A percentile compares a stretch with the other conserved stretches of the same genome.
These are phyloP conservation scores for Galerina sulciceps DNA, from an alignment of 768 basidiomycete species.

Conservation along the genomic window DNA sequence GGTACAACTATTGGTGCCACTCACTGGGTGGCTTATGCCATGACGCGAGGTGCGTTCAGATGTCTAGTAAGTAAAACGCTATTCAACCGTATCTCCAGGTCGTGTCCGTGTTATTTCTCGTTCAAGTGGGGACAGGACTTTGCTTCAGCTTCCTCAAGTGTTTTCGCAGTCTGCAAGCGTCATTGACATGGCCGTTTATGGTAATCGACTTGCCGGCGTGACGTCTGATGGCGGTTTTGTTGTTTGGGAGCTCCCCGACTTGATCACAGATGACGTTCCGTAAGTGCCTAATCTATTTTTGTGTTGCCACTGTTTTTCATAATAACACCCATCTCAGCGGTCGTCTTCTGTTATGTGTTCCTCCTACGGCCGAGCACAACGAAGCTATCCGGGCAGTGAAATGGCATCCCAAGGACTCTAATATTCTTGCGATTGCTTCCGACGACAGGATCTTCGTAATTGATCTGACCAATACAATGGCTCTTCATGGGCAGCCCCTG, in stretches of 20 bases:
- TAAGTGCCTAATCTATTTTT: slow-evolving; percentile 41
- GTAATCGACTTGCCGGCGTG: slow-evolving; percentile 82
- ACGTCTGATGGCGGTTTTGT: slow-evolving; percentile 90
- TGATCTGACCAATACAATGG: slow-evolving; percentile 67
- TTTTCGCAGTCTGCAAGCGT: slow-evolving; percentile 70
- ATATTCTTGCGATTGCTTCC: slow-evolving; percentile 83
- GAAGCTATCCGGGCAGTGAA: slow-evolving; percentile 81
- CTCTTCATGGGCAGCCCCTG: slow-evolving; percentile 67
- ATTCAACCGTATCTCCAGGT: slow-evolving; percentile 38
- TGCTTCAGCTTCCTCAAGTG: slow-evolving; percentile 72
- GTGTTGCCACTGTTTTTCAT: slow-evolving; percentile 2
- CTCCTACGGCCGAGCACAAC: slow-evolving; percentile 60
- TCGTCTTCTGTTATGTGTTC: slow-evolving; percentile 67
- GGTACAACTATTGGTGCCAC: slow-evolving; percentile 90
- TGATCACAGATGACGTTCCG: slow-evolving; percentile 88
- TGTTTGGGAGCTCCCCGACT: slow-evolving; percentile 84
- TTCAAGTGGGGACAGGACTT: slow-evolving; percentile 84
- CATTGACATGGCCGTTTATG: slow-evolving; percentile 85
- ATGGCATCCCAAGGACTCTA: slow-evolving; percentile 85
- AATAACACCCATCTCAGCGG: slow-evolving; percentile 46
- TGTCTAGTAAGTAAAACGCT: not conserved
- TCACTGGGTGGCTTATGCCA: slow-evolving; percentile 92
- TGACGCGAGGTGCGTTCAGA: slow-evolving; percentile 69
- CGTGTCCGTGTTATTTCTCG: slow-evolving; percentile 89
- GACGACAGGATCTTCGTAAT: slow-evolving; percentile 77